These are phyloP conservation scores for Nothomitra cinnamomea DNA, from an alignment of 2,329 filamentous ascomycete species.

Conservation along the genomic window DNA sequence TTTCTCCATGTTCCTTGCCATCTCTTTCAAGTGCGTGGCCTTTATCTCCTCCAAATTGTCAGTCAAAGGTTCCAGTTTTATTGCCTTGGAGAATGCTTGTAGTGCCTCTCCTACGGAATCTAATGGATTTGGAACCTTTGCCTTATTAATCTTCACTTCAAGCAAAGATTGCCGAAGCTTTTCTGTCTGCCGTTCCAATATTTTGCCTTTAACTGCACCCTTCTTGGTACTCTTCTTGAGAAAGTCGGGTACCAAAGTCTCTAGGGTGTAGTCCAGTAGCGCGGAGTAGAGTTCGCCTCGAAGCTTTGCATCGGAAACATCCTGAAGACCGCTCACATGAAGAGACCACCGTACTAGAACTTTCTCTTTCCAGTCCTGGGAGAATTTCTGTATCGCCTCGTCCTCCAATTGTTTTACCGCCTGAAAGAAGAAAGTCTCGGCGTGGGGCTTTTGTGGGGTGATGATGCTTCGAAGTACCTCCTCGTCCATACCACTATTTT, in stretches of 20 bases:
- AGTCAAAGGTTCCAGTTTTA: not conserved
- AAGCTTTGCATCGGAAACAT: not conserved
- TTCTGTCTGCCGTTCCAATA: not conserved
- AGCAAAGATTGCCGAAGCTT: not conserved
- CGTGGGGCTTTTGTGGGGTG: not conserved
- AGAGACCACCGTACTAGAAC: not conserved
- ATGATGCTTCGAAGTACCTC: not conserved
- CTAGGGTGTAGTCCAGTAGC: not conserved
- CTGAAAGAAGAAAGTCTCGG: not conserved
- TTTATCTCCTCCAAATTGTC: constrained; percentile 13
- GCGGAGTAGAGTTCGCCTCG: not conserved
- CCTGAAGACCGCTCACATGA: not conserved
- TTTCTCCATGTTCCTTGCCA: constrained; percentile 19
- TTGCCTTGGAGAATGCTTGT: not conserved
- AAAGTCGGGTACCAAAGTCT: not conserved
- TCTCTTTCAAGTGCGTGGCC: constrained; percentile 16
- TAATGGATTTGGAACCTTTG: not conserved
- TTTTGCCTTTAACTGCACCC: not conserved
- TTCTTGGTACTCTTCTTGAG: not conserved
- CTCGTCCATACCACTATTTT: not conserved
- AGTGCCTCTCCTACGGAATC: not conserved
- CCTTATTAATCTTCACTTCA: not conserved
- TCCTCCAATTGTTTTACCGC: constrained; percentile 1
- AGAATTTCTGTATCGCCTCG: not conserved
- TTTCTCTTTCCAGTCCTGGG: constrained; percentile 1